Percentiles rank a stretch among this genome's conserved stretches.
These are phyloP conservation scores for Croton setiger DNA, from an alignment of 441 rosid genomes.

Conservation along the genomic window DNA sequence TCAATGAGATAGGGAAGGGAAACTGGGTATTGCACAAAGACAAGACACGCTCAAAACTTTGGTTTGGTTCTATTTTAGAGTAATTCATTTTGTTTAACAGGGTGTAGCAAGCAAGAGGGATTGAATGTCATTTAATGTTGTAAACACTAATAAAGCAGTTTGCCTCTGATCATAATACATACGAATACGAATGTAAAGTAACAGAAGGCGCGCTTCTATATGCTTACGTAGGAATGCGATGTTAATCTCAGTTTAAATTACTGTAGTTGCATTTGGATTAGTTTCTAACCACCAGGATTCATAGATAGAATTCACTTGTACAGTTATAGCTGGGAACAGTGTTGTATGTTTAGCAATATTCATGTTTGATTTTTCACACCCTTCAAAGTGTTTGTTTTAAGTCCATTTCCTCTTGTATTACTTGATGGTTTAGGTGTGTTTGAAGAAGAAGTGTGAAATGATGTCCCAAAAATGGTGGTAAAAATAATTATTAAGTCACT, in stretches of 20 bases:
- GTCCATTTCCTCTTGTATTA: no score
- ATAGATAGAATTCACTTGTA: slow-evolving; percentile 31
- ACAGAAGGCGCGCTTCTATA: slow-evolving; percentile 31
- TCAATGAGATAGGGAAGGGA: slow-evolving; percentile 36
- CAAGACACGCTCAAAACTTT: slow-evolving; percentile 10
- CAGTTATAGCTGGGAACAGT: slow-evolving; percentile 30
- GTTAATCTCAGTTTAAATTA: slow-evolving; percentile 14
- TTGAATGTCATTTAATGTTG: slow-evolving; percentile 29
- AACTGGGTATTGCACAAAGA: slow-evolving; percentile 9
- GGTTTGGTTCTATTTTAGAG: slow-evolving; percentile 14
- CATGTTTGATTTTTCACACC: slow-evolving; percentile 24
- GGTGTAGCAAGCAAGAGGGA: slow-evolving; percentile 17
- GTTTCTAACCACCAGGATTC: slow-evolving; percentile 24
- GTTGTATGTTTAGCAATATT: slow-evolving; percentile 24
- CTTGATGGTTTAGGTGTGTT: no score
- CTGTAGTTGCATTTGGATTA: slow-evolving; percentile 19
- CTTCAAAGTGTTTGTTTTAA: slow-evolving; percentile 3
- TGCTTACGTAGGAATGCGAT: slow-evolving; percentile 22
- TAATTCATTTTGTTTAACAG: slow-evolving; percentile 18
- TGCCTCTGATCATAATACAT: neutral
- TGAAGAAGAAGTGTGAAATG: no score
- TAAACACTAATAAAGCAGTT: slow-evolving; percentile 33
- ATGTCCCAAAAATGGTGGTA: no score
- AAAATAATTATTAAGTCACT: no score
- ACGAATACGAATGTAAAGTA: slow-evolving; percentile 33